Evolutionary conservation across 2,329 filamentous ascomycete species (phyloP).

Genomic region (Calonectria honghensis): DNA sequence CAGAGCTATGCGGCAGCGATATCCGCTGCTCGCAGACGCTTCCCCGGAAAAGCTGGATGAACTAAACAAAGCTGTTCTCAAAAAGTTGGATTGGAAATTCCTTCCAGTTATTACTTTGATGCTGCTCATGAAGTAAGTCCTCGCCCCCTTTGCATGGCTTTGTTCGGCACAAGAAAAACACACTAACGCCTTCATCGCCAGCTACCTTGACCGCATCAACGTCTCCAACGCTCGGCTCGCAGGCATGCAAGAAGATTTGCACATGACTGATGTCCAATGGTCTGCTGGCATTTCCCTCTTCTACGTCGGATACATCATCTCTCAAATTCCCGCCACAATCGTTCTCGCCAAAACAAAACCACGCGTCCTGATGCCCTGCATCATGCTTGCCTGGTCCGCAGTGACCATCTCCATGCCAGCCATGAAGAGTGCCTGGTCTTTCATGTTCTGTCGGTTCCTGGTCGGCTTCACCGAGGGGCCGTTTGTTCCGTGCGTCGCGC

Average conservation of each 20-base stretch:
- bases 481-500: constrained; percentile 67
- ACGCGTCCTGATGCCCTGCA: constrained; percentile 58
- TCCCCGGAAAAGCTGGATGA: constrained; percentile 45
- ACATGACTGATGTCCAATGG: constrained; percentile 60
- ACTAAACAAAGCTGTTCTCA: constrained; percentile 48
- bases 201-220: constrained; percentile 70
- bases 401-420: constrained; percentile 66
- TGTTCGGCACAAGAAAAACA: neutral
- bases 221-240: constrained; percentile 65
- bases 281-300: constrained; percentile 63
- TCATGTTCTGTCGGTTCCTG: constrained; percentile 56
- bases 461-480: constrained; percentile 57
- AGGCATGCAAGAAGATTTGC: constrained; percentile 60
- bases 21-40: constrained; percentile 34
- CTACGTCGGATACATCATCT: constrained; percentile 67
- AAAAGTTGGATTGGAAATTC: constrained; percentile 53
- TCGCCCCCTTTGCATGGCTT: neutral
- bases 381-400: constrained; percentile 64
- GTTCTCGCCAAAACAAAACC: constrained; percentile 63
- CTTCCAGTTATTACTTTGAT: constrained; percentile 52
- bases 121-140: constrained; percentile 53
- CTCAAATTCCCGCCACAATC: constrained; percentile 67
- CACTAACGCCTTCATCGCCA: constrained; percentile 44
- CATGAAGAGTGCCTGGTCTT: constrained; percentile 55
- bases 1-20: constrained; percentile 24